These are phyloP conservation scores for Thymus quinquecostatus DNA, from an alignment of 257 asterid species.

Conservation along the genomic window DNA sequence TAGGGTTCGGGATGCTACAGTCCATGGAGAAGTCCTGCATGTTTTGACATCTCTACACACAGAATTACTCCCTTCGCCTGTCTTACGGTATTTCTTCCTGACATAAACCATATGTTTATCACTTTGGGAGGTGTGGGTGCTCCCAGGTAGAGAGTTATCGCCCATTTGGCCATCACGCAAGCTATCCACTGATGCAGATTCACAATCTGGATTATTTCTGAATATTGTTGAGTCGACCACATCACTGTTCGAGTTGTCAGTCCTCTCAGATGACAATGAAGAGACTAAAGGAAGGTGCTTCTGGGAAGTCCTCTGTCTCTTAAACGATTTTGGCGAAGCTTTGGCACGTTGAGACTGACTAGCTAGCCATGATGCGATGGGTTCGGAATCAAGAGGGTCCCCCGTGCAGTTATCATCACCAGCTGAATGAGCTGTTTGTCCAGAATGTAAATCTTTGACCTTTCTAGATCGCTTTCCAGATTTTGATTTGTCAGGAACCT, in stretches of 20 bases:
- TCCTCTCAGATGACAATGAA: slow-evolving; percentile 45
- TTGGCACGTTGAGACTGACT: slow-evolving; percentile 78
- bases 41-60: slow-evolving; percentile 43
- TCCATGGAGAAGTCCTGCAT: slow-evolving; percentile 34
- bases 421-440: slow-evolving; percentile 42
- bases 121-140: slow-evolving; percentile 39
- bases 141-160: slow-evolving; percentile 42
- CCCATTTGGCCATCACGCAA: slow-evolving; percentile 36
- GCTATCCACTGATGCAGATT: slow-evolving; percentile 43
- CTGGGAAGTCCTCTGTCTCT: slow-evolving; percentile 54
- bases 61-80: slow-evolving; percentile 36
- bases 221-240: slow-evolving; percentile 37
- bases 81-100: slow-evolving; percentile 63
- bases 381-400: slow-evolving; percentile 73
- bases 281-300: slow-evolving; percentile 43
- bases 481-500: slow-evolving; percentile 65
- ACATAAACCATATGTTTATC: slow-evolving; percentile 60
- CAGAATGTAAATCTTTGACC: slow-evolving; percentile 37
- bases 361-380: slow-evolving; percentile 89
- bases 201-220: slow-evolving; percentile 40
- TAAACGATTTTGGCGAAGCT: slow-evolving; percentile 55
- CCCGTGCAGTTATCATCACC: slow-evolving; percentile 52
- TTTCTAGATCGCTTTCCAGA: slow-evolving; percentile 40
- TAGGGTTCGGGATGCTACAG: slow-evolving; percentile 28
- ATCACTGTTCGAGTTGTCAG: slow-evolving; percentile 41